phyloP scores from a whole-genome alignment of 495 filamentous ascomycete species.

The Hyphodiscus hymeniophilus region DNA sequence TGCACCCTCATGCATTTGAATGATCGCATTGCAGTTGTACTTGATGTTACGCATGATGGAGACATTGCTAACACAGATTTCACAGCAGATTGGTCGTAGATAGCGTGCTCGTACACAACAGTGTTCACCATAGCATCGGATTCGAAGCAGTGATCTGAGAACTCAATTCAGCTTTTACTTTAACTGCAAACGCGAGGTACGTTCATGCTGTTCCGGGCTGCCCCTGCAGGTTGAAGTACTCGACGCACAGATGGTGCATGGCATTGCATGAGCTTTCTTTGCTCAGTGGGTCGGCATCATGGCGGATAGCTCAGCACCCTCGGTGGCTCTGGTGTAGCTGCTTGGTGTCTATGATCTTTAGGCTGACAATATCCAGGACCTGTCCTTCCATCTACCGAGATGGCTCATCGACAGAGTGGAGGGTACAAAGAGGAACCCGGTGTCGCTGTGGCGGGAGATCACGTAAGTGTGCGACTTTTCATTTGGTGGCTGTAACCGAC shows the following conservation, averaged over 20 bases:
- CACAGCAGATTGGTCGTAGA: slow-evolving; percentile 11
- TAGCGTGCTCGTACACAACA: slow-evolving; percentile 7
- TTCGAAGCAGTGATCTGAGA: no score
- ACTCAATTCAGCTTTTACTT: neutral
- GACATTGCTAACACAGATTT: slow-evolving; percentile 6
- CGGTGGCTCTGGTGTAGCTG: slow-evolving; percentile 1
- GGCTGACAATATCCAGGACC: neutral
- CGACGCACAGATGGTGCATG: slow-evolving; percentile 18
- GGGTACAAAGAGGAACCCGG: slow-evolving; percentile 25
- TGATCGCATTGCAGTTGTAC: slow-evolving; percentile 11
- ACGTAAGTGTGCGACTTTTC: slow-evolving; percentile 15
- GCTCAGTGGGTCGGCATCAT: neutral
- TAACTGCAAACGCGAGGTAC: slow-evolving; percentile 1
- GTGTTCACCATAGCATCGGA: slow-evolving; percentile 10
- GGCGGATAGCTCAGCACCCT: neutral
- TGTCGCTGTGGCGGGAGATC: slow-evolving; percentile 17
- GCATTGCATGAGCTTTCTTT: slow-evolving; percentile 15
- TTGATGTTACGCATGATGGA: slow-evolving; percentile 1
- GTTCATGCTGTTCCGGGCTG: slow-evolving; percentile 11
- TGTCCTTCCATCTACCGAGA: slow-evolving; percentile 10
- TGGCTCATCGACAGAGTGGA: slow-evolving; percentile 23
- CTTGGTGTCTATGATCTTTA: slow-evolving; percentile 1
- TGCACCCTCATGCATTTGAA: slow-evolving; percentile 15
- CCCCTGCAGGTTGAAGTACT: slow-evolving; percentile 11
- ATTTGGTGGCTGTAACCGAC: neutral